A percentile compares a stretch with the other conserved stretches of the same genome.
These are phyloP conservation scores for Apiospora kogelbergensis DNA, from an alignment of 2,329 filamentous ascomycete species.

Conservation along the genomic window DNA sequence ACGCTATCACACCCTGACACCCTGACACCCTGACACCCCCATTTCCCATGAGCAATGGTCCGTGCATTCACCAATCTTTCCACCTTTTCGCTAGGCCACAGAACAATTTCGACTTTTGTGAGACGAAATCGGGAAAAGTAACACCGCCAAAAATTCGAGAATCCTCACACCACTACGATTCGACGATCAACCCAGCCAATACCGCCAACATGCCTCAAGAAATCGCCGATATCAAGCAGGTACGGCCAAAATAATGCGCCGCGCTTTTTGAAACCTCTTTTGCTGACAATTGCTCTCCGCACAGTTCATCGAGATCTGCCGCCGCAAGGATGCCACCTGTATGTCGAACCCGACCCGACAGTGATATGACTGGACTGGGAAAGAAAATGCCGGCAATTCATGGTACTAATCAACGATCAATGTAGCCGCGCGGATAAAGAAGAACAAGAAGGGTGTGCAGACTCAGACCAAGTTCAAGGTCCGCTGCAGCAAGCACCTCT, in stretches of 20 bases:
- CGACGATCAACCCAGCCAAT: slow-evolving; percentile 20
- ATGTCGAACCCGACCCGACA: slow-evolving; percentile 48
- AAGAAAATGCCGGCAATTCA: slow-evolving; percentile 23
- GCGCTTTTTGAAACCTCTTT: not conserved
- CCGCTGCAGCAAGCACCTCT: slow-evolving; percentile 93
- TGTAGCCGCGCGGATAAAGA: slow-evolving; percentile 89
- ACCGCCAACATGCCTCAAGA: slow-evolving; percentile 92
- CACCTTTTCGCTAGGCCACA: slow-evolving; percentile 1
- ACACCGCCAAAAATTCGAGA: not conserved
- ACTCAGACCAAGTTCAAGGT: slow-evolving; percentile 99
- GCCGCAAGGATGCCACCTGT: slow-evolving; percentile 99
- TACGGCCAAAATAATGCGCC: slow-evolving; percentile 33
- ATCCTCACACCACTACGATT: slow-evolving; percentile 5
- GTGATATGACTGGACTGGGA: not conserved
- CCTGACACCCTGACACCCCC: too few relatives aligned
- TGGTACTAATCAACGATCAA: slow-evolving; percentile 12
- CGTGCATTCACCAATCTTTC: not conserved
- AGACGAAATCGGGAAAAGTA: slow-evolving; percentile 9
- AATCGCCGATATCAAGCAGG: slow-evolving; percentile 96
- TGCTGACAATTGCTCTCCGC: slow-evolving; percentile 29
- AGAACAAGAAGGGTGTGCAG: slow-evolving; percentile 84
- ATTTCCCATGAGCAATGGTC: not conserved
- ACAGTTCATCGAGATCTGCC: slow-evolving; percentile 99
- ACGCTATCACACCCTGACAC: too few relatives aligned
- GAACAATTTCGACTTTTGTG: slow-evolving; percentile 6